Evolutionary conservation across 2,329 filamentous ascomycete species (phyloP), one percentile per base, ranked within the genome.

Genomic region (Scopulariopsis brevicaulis): DNA sequence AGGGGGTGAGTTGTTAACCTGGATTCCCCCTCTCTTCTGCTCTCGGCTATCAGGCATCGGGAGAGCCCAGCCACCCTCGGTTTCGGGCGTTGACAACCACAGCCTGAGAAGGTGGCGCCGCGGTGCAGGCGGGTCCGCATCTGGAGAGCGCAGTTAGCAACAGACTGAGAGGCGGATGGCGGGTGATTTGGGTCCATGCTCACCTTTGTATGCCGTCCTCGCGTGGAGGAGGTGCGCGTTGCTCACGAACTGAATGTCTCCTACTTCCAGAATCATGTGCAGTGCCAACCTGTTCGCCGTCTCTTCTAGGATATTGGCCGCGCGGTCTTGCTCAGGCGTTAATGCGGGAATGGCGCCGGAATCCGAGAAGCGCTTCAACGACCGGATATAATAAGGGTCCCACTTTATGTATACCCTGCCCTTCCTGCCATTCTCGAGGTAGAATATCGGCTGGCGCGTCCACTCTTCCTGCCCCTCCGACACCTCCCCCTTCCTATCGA

Each of bases 311-410:
- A 69, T 59, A 8, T 58, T 78, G 7, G 93, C 77, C 51, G 90
- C 90, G 59, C 84, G 81, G 57, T 78, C 64, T 72, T 96, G 90
- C 59, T 79, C 86, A 0, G 77, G 70, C 7, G 85, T 88, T 43
- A 96, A 75, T 0, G 86, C 74, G 6, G 90, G 90, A 60, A 96
- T 86, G 53, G 88, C 68, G 1, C 89, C 90, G 20, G 73, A 71
- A 66, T 90, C 83, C 0, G 83, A 88, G 74, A 93, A 94, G 32
- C 90, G 82, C 22, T 74, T 78, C 8, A 96, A 77, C 10, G 86
- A 90, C 62, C 83, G 83, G 60, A 96, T 83, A 69, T 87, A 96
- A 78, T 96, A 95, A 1, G 91, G 91, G 67, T 96, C 91, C 84
- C 87, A 95, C 77, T 95, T 95, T 70, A 83, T 85, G 55, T 68